Evolutionary conservation across 768 basidiomycete genomes (phyloP), one percentile per base, ranked within the genome.

Genomic region (Leccinellum luteum): DNA sequence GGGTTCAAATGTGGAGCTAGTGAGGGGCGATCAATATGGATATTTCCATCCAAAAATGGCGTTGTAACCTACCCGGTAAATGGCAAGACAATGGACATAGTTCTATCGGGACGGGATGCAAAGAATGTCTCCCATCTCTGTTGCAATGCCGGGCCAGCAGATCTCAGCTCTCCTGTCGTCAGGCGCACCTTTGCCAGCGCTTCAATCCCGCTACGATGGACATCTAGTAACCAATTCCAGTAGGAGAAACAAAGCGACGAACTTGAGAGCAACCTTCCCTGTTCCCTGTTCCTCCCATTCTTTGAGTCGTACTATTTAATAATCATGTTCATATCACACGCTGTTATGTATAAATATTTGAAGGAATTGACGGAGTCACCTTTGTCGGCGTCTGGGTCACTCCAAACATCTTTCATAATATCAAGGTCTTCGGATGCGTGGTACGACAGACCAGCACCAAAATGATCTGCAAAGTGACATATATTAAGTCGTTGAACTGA

Each of bases 251-350:
- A 15, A 13, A 12, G 56, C 1, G 6, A 35, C 76, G 3, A 30
- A 85, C 87, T 82, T 87, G 60, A 80, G 76, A 1, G 83, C 76
- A 62, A 87, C 73, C 41, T 81, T 64, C 1, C 84, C 84, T 32
- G 66, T 74, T 0, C 81, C 83, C 0, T 67, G 64, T n/a, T 64
- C 61, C 8, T 65, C 55, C 70, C 73, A 81, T 47, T 76, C 68
- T n/a, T 52, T 60, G 4, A 62, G 49, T 27, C 68, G 65, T 41
- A 51, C 78, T 79, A 31, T 28, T n/a, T n/a, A n/a, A n/a, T 0
- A 10, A 43, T 13, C 3, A 8, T 27, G 25, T 23, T 21, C 4
- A 35, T 8, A 25, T 52, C 0, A 48, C 21, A 50, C 30, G 14
- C 13, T 21, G 4, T 14, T 19, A 12, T 44, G 13, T 44, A 44